phyloP scores from a whole-genome alignment of 345 rosid genomes.

The Eucalyptus urophylla region DNA sequence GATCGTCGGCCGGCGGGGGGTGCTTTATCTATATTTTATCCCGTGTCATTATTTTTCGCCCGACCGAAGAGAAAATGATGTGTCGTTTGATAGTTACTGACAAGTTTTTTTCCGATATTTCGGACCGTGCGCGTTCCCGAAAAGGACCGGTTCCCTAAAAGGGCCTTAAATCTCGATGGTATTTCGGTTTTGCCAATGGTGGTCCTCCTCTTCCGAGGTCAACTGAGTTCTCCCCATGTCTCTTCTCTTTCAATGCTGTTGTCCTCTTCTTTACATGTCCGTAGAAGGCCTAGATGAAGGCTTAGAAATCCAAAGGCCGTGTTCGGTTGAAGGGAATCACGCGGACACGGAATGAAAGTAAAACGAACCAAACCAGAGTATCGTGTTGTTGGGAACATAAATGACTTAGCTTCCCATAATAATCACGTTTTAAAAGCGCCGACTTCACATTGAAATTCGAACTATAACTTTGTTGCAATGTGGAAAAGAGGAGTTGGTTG shows the following conservation, averaged over 20 bases:
- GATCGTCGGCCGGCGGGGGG: conserved; percentile 38
- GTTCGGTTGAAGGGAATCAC: neutral
- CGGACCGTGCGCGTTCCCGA: neutral
- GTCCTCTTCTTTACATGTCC: neutral
- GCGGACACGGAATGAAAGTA: neutral
- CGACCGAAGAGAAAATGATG: neutral
- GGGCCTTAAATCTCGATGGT: neutral
- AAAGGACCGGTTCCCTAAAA: neutral
- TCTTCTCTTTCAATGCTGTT: neutral
- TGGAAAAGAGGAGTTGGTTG: neutral
- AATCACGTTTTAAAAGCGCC: neutral
- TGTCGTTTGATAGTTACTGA: neutral
- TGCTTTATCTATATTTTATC: conserved; percentile 23
- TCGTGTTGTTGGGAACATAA: neutral
- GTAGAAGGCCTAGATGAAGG: neutral
- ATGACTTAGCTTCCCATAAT: neutral
- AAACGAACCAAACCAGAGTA: neutral
- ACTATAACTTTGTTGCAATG: accelerated
- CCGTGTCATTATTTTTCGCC: neutral
- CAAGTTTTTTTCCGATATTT: neutral
- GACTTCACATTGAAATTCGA: neutral
- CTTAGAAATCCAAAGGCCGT: neutral
- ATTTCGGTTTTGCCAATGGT: neutral
- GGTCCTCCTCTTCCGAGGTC: neutral
- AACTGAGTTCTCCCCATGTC: neutral